Conservation (phyloP, 441 rosid genomes). For the Metrosideros polymorpha region DNA sequence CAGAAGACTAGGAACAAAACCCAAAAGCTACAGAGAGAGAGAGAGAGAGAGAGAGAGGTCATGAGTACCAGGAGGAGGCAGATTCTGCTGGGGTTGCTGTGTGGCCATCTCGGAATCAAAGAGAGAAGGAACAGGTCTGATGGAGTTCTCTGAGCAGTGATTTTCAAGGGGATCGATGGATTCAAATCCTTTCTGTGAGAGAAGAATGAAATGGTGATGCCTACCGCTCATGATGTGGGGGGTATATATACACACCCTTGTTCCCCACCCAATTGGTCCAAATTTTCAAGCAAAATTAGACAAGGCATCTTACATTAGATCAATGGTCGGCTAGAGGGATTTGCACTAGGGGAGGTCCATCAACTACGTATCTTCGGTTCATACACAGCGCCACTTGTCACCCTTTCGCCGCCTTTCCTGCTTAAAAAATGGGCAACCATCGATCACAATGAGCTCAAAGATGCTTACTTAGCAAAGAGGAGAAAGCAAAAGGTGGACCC, state of each 20-base stretch:
- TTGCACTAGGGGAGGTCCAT: not conserved
- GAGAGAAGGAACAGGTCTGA: not conserved
- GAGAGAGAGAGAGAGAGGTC: not conserved
- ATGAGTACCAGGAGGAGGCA: constrained; percentile 31
- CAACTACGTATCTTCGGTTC: not conserved
- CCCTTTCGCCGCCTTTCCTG: fast-evolving
- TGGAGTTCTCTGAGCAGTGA: not conserved
- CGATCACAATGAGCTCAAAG: not conserved
- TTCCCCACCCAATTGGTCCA: not conserved
- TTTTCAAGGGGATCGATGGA: not conserved
- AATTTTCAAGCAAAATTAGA: not conserved
- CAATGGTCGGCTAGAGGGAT: not conserved
- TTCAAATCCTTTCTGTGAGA: not conserved
- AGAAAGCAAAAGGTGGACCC: not conserved
- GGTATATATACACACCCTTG: not conserved
- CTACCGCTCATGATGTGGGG: not conserved
- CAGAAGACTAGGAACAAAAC: not conserved
- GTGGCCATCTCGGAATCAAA: constrained; percentile 12
- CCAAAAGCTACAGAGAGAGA: not conserved
- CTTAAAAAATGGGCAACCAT: too few species aligned
- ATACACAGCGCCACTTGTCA: not conserved
- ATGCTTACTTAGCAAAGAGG: not conserved
- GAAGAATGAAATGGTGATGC: not conserved
- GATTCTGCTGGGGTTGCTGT: constrained; percentile 13
- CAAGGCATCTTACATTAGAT: not conserved